A percentile compares a stretch with the other conserved stretches of the same genome.
Conservation (phyloP, 352 stramenopile genomes). For the Phytophthora hibernalis region DNA sequence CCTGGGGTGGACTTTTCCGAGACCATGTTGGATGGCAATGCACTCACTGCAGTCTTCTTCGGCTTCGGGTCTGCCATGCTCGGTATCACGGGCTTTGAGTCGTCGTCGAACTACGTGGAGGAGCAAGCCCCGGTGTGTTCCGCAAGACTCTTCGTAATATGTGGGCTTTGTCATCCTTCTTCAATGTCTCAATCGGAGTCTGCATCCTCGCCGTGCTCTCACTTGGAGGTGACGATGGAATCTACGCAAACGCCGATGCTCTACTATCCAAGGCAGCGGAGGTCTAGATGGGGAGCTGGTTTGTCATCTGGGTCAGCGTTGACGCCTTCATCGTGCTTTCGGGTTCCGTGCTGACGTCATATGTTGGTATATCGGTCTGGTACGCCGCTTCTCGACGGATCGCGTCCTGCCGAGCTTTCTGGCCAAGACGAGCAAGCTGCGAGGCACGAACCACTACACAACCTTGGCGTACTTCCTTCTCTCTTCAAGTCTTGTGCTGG, state of each 20-base stretch:
- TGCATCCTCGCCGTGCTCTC: constrained; percentile 73
- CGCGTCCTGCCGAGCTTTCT: constrained; percentile 60
- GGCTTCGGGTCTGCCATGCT: constrained; percentile 79
- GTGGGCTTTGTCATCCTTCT: constrained; percentile 73
- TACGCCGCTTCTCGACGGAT: constrained; percentile 77
- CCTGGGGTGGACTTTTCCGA: constrained; percentile 63
- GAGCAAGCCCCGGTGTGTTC: constrained; percentile 84
- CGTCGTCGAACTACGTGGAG: constrained; percentile 87
- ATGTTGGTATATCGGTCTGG: constrained; percentile 76
- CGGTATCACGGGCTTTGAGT: constrained; percentile 90
- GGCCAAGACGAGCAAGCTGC: constrained; percentile 52
- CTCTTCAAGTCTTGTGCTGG: constrained; percentile 64
- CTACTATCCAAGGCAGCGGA: constrained; percentile 71
- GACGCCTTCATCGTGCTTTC: constrained; percentile 89
- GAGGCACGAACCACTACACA: constrained; percentile 80
- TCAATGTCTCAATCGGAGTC: constrained; percentile 78
- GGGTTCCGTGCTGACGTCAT: constrained; percentile 85
- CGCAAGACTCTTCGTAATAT: constrained; percentile 70
- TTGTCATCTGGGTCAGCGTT: constrained; percentile 59
- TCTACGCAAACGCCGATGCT: constrained; percentile 57
- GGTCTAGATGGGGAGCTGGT: constrained; percentile 34
- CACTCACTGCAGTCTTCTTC: constrained; percentile 68
- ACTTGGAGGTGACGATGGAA: constrained; percentile 49
- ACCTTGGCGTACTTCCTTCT: constrained; percentile 71
- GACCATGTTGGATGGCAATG: constrained; percentile 39